Evolutionary conservation across 176 grass and related monocot species (phyloP).

Genomic region (Triticum aestivum): IWGSC_CS_RefSeq_v2.1 NC_057804.1:377079611-377080110

Average conservation of each 20-base stretch:
- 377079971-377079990: background rate
- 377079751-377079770: conserved; percentile 89
- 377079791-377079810: conserved; percentile 61
- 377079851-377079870: conserved; percentile 87
- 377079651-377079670: conserved; percentile 93
- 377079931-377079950: conserved; percentile 11
- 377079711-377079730: conserved; percentile 72
- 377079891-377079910: conserved; percentile 1
- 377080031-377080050: conserved; percentile 3
- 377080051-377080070: background rate
- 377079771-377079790: conserved; percentile 90
- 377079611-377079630: conserved; percentile 55
- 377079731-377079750: conserved; percentile 95
- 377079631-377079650: conserved; percentile 73
- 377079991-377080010: background rate
- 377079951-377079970: background rate
- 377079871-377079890: conserved; percentile 91
- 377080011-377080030: conserved; percentile 1
- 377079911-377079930: background rate
- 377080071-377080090: background rate
- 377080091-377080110: background rate
- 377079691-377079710: conserved; percentile 92
- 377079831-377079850: conserved; percentile 93
- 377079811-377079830: conserved; percentile 96
- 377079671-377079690: conserved; percentile 97